These are phyloP conservation scores for Skeletonema grethae DNA, from an alignment of 108 stramenopile species.

Conservation along the genomic window DNA sequence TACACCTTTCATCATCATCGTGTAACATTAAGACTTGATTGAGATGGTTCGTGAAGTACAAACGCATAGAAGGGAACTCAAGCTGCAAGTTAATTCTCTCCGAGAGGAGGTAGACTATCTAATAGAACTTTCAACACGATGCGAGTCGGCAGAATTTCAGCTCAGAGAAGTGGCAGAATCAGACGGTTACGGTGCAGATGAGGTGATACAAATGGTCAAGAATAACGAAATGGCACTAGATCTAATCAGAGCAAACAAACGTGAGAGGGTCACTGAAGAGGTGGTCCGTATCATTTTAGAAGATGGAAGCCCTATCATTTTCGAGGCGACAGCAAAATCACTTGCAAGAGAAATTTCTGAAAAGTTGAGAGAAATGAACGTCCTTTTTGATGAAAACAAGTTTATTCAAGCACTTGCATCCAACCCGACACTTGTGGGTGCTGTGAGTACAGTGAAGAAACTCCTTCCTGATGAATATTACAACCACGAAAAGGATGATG, in stretches of 20 bases:
- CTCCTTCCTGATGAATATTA: background rate
- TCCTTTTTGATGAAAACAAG: background rate
- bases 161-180: background rate
- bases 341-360: background rate
- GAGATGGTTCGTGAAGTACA: background rate
- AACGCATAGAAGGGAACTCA: background rate
- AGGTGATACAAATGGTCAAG: background rate
- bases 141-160: background rate
- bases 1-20: too few species aligned
- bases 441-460: background rate
- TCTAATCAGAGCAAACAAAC: background rate
- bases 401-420: constrained; percentile 1
- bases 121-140: background rate
- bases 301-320: background rate
- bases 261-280: constrained; percentile 4
- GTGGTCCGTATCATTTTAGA: background rate
- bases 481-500: background rate
- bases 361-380: background rate
- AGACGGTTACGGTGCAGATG: background rate
- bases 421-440: background rate
- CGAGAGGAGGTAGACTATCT: background rate
- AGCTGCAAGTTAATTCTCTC: background rate
- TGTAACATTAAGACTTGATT: background rate
- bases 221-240: constrained; percentile 1
- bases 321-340: background rate